Evolutionary conservation across 495 filamentous ascomycete genomes (phyloP).

Genomic region (Neurospora terricola): DNA sequence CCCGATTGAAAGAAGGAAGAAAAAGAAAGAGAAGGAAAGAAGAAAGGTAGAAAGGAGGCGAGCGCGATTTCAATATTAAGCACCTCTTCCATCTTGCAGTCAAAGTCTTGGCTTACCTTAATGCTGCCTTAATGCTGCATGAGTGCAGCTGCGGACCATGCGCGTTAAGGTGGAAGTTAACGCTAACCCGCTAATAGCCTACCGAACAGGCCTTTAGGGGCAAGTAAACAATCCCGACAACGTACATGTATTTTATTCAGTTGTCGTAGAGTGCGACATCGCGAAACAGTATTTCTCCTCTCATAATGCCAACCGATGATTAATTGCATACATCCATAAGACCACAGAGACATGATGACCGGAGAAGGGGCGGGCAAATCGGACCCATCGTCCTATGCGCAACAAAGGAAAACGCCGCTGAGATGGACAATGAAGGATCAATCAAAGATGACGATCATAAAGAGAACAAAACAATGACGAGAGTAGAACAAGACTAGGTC

Average conservation of each 20-base stretch:
- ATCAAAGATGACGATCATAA: neutral
- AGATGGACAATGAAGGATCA: neutral
- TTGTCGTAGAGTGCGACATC: neutral
- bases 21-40: too few species aligned
- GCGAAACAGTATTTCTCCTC: neutral
- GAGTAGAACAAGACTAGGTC: neutral
- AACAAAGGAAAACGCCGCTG: neutral
- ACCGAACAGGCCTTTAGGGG: too few species aligned
- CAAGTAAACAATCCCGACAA: neutral
- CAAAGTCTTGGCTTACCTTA: too few species aligned
- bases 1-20: too few species aligned
- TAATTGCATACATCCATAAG: too few species aligned
- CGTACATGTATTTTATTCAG: neutral
- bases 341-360: neutral
- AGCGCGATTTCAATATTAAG: too few species aligned
- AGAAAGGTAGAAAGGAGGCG: too few species aligned
- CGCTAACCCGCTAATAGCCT: too few species aligned
- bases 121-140: too few species aligned
- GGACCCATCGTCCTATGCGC: neutral
- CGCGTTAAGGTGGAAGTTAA: too few species aligned
- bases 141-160: too few species aligned
- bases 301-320: neutral
- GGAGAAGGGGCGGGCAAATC: neutral
- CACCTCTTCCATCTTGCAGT: too few species aligned
- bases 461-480: neutral